Conservation (phyloP, 2,329 filamentous ascomycete genomes). For the Albifimbria verrucaria region DNA sequence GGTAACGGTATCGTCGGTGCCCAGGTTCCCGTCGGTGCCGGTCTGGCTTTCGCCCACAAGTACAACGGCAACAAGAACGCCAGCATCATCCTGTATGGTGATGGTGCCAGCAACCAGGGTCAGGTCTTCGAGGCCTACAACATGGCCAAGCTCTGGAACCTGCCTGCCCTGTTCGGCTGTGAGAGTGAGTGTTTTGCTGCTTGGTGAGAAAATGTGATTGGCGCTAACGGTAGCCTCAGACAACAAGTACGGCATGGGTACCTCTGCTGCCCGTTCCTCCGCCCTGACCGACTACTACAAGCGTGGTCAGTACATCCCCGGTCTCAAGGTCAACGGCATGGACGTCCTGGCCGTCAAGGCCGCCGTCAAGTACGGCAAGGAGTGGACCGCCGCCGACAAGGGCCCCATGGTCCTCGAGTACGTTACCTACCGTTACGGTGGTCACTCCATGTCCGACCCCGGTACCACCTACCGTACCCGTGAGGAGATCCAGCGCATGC, state of each 20-base stretch:
- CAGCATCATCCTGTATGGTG: constrained; percentile 89
- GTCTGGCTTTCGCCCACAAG: constrained; percentile 94
- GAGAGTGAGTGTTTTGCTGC: constrained; percentile 69
- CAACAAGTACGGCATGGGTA: constrained; percentile 99
- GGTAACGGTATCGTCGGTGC: constrained; percentile 99
- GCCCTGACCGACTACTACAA: constrained; percentile 99
- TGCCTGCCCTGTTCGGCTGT: constrained; percentile 93
- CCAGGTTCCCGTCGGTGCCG: constrained; percentile 95
- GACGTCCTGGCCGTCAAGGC: constrained; percentile 97
- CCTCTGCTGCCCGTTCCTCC: constrained; percentile 87
- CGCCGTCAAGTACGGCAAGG: constrained; percentile 89
- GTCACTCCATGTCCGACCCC: constrained; percentile 99
- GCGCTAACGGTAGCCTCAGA: constrained; percentile 50
- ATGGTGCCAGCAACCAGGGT: constrained; percentile 97
- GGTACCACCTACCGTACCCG: constrained; percentile 98
- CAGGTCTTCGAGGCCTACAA: constrained; percentile 99
- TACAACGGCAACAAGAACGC: constrained; percentile 86
- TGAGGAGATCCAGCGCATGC: constrained; percentile 99
- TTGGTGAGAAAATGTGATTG: not conserved
- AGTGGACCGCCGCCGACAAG: constrained; percentile 78
- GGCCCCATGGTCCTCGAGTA: constrained; percentile 97
- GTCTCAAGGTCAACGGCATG: constrained; percentile 99
- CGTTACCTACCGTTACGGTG: constrained; percentile 98
- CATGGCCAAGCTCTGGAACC: constrained; percentile 99
- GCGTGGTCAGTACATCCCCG: constrained; percentile 98